Evolutionary conservation across 768 basidiomycete species (phyloP).

Genomic region (Podaxis sp.): DNA sequence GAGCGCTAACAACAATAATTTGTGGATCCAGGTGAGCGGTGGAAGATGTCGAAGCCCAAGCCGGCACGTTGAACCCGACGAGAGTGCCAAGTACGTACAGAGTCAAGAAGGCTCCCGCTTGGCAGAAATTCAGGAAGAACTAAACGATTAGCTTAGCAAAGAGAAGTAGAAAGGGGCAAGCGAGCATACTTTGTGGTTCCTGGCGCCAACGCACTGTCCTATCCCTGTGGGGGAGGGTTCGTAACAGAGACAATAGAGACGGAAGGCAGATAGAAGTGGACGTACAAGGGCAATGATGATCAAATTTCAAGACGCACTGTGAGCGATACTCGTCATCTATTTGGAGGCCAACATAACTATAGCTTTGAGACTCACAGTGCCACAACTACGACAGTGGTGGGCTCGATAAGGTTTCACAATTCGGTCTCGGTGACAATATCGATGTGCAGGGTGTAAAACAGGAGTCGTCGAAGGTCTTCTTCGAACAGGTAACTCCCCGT

Average conservation of each 20-base stretch:
- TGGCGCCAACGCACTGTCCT: slow-evolving; percentile 91
- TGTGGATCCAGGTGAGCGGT: slow-evolving; percentile 53
- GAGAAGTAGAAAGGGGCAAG: background rate
- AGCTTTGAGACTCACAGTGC: slow-evolving; percentile 53
- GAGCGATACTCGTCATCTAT: background rate
- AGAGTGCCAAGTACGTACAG: slow-evolving; percentile 64
- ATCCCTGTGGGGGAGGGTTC: slow-evolving; percentile 58
- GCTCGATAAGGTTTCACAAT: slow-evolving; percentile 72
- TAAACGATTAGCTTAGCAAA: slow-evolving; percentile 24
- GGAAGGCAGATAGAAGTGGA: slow-evolving; percentile 11
- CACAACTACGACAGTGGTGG: slow-evolving; percentile 82
- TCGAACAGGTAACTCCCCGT: slow-evolving; percentile 22
- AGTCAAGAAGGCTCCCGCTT: slow-evolving; percentile 59
- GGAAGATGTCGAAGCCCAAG: slow-evolving; percentile 1
- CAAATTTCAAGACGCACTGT: slow-evolving; percentile 80
- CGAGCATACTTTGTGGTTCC: slow-evolving; percentile 73
- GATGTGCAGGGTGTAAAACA: slow-evolving; percentile 56
- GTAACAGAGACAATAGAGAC: background rate
- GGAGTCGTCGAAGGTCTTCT: slow-evolving; percentile 36
- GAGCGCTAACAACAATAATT: slow-evolving; percentile 65
- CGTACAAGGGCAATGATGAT: slow-evolving; percentile 90
- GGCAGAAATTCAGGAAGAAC: slow-evolving; percentile 85
- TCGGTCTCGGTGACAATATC: slow-evolving; percentile 64
- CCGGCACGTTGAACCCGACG: slow-evolving; percentile 22
- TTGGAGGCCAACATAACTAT: background rate